phyloP scores from a whole-genome alignment of 108 stramenopile genomes.

The Skeletonema tropicum region DNA sequence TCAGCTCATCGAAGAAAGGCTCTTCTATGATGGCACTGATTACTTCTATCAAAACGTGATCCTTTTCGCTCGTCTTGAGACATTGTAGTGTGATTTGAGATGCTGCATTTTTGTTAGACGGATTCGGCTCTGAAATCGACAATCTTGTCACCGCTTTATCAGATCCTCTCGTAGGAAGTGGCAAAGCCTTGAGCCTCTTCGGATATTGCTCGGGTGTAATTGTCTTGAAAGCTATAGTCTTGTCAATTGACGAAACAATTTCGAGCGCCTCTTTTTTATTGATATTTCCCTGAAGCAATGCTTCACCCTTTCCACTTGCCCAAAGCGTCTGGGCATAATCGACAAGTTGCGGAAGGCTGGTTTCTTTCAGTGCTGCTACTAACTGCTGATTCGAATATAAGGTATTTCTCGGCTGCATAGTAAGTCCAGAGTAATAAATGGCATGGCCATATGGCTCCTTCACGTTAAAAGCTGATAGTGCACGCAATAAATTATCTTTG shows the following conservation, averaged over 20 bases:
- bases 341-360: constrained; percentile 57
- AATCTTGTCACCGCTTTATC: constrained; percentile 48
- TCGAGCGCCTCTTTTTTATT: constrained; percentile 73
- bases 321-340: constrained; percentile 66
- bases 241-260: constrained; percentile 66
- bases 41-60: constrained; percentile 76
- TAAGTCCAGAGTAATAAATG: constrained; percentile 59
- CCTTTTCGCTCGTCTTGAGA: constrained; percentile 62
- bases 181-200: constrained; percentile 62
- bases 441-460: constrained; percentile 86
- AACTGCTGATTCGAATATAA: constrained; percentile 65
- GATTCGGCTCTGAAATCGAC: constrained; percentile 76
- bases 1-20: constrained; percentile 89
- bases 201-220: constrained; percentile 66
- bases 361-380: constrained; percentile 52
- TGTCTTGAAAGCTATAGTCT: constrained; percentile 69
- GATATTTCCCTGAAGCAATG: constrained; percentile 83
- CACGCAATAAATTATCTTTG: constrained; percentile 73
- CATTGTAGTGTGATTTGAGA: constrained; percentile 75
- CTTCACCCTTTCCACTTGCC: constrained; percentile 77
- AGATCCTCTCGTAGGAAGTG: constrained; percentile 49
- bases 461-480: constrained; percentile 64
- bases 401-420: constrained; percentile 61
- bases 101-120: constrained; percentile 73
- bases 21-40: constrained; percentile 75